Conservation (phyloP, 176 grass and related monocot species). For the Aegilops sharonensis region DNA sequence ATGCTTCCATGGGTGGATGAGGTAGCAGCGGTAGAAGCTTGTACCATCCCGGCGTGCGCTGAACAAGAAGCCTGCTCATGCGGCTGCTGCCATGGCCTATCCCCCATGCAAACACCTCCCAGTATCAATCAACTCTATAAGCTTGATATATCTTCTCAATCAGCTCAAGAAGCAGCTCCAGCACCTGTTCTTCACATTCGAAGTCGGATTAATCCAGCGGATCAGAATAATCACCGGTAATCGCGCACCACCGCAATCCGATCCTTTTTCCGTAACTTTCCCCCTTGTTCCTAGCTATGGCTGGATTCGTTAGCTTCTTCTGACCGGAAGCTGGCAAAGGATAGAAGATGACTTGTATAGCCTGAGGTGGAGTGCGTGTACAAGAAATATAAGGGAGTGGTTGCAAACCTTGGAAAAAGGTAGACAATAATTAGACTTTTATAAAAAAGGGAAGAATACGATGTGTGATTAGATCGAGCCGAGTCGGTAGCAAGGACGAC, state of each 20-base stretch:
- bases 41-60: slow-evolving; percentile 25
- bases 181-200: slow-evolving; percentile 20
- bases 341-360: slow-evolving; percentile 38
- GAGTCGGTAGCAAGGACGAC: not conserved
- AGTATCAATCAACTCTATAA: slow-evolving; percentile 14
- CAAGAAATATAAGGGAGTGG: slow-evolving; percentile 70
- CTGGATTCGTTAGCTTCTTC: slow-evolving; percentile 34
- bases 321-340: slow-evolving; percentile 35
- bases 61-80: slow-evolving; percentile 36
- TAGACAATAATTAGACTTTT: slow-evolving; percentile 49
- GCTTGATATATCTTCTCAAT: slow-evolving; percentile 25
- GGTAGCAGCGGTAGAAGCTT: slow-evolving; percentile 38
- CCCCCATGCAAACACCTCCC: slow-evolving; percentile 42
- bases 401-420: slow-evolving; percentile 52
- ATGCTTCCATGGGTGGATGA: slow-evolving; percentile 41
- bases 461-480: slow-evolving; percentile 38
- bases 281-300: slow-evolving; percentile 26
- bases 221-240: not conserved
- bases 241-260: not conserved
- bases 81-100: slow-evolving; percentile 44
- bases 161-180: slow-evolving; percentile 4
- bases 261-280: not conserved
- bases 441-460: slow-evolving; percentile 35
- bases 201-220: not conserved
- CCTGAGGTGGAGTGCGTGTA: slow-evolving; percentile 47